Evolutionary conservation across 2,329 filamentous ascomycete genomes (phyloP).

Genomic region (Fonsecaea monophora): DNA sequence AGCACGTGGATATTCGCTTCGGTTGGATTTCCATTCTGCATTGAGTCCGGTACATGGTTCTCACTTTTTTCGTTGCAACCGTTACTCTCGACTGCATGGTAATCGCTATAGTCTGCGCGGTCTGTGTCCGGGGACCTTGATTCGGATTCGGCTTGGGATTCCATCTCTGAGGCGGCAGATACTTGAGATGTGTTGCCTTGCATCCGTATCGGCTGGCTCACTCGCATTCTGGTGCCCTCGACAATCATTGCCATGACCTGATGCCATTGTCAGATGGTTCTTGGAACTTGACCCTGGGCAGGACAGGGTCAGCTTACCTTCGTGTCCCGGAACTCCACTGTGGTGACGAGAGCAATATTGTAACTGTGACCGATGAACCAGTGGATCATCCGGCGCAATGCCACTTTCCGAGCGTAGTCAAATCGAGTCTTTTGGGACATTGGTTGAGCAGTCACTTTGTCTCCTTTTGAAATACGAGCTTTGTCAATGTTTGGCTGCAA

Average conservation of each 20-base stretch:
- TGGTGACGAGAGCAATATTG: conserved; percentile 2
- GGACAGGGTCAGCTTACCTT: not conserved
- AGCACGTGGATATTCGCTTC: not conserved
- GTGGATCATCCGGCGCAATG: not conserved
- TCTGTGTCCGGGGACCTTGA: not conserved
- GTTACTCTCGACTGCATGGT: not conserved
- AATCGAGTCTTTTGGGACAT: not conserved
- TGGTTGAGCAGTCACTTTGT: not conserved
- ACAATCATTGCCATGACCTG: conserved; percentile 6
- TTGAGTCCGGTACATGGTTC: not conserved
- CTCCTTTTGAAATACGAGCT: not conserved
- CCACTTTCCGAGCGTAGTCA: not conserved
- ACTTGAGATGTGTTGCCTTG: not conserved
- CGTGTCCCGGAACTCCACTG: not conserved
- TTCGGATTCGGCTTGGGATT: not conserved
- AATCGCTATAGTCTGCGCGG: not conserved
- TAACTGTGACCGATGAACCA: not conserved
- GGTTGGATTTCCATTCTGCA: not conserved
- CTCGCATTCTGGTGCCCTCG: not conserved
- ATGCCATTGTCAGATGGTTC: not conserved
- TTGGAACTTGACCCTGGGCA: not conserved
- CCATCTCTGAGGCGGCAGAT: not conserved
- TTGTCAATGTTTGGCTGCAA: not conserved
- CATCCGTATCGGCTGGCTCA: not conserved
- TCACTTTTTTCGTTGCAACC: not conserved